phyloP scores from a whole-genome alignment of 2,329 filamentous ascomycete species.

The Clarireedia monteithiana region DNA sequence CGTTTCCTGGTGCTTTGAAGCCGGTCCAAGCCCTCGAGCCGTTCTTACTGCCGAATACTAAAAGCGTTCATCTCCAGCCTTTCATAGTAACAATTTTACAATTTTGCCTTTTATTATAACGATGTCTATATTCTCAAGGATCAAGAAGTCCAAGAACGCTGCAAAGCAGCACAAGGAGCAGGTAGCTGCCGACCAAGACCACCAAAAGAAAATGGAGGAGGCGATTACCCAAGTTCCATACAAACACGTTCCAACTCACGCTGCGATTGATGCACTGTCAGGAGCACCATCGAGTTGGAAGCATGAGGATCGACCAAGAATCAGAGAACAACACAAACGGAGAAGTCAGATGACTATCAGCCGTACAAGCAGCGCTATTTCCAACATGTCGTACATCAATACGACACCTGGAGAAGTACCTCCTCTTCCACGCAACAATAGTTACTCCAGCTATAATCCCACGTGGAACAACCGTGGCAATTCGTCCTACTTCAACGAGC shows the following conservation, averaged over 20 bases:
- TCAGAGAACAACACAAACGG: slow-evolving; percentile 26
- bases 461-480: slow-evolving; percentile 24
- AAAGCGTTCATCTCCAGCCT: not conserved
- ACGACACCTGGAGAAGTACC: slow-evolving; percentile 11
- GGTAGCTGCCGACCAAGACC: slow-evolving; percentile 37
- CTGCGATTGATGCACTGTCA: slow-evolving; percentile 48
- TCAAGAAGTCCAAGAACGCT: slow-evolving; percentile 45
- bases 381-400: slow-evolving; percentile 16
- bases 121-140: slow-evolving; percentile 51
- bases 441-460: slow-evolving; percentile 24
- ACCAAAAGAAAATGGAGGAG: slow-evolving; percentile 27
- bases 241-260: slow-evolving; percentile 54
- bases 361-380: slow-evolving; percentile 20
- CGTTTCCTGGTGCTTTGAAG: too few species aligned
- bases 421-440: slow-evolving; percentile 18
- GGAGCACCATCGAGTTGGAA: slow-evolving; percentile 46
- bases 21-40: too few species aligned
- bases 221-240: slow-evolving; percentile 37
- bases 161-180: slow-evolving; percentile 47
- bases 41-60: too few species aligned
- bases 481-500: slow-evolving; percentile 12
- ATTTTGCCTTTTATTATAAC: not conserved
- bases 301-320: slow-evolving; percentile 29
- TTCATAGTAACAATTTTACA: not conserved
- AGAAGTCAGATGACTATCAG: slow-evolving; percentile 24